Evolutionary conservation across 148 eudicot species (phyloP).

Genomic region (Chenopodium formosanum): DNA sequence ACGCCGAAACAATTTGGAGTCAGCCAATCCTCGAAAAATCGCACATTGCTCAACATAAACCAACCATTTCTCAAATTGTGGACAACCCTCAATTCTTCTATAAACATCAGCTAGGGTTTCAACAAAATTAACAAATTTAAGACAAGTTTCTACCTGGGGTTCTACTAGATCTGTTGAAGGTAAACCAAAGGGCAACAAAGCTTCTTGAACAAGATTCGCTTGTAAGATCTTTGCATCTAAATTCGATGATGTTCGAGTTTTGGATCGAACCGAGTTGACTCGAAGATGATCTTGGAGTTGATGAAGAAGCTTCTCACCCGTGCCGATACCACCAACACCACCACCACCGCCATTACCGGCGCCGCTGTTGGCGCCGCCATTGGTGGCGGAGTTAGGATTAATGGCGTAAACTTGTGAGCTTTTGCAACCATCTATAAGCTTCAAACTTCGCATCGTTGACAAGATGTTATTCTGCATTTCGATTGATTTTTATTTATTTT

Average conservation of each 20-base stretch:
- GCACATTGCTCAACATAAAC: constrained; percentile 51
- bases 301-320: constrained; percentile 49
- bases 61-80: constrained; percentile 35
- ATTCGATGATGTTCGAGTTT: constrained; percentile 23
- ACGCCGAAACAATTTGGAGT: constrained; percentile 50
- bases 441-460: constrained; percentile 64
- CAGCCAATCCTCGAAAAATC: constrained; percentile 36
- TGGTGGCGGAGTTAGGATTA: constrained; percentile 24
- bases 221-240: constrained; percentile 13
- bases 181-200: constrained; percentile 37
- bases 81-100: constrained; percentile 33
- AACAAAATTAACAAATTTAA: constrained; percentile 46
- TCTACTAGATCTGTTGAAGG: constrained; percentile 44
- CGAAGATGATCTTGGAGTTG: constrained; percentile 67
- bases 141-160: constrained; percentile 47
- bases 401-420: constrained; percentile 47
- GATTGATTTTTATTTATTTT: not conserved
- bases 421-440: constrained; percentile 56
- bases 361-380: constrained; percentile 18
- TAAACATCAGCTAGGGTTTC: constrained; percentile 49
- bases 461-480: constrained; percentile 60
- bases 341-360: constrained; percentile 13
- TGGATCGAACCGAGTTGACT: constrained; percentile 63
- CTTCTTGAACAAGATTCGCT: constrained; percentile 34
- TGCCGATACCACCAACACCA: constrained; percentile 15